Evolutionary conservation across 352 stramenopile genomes (phyloP), one percentile per base, ranked within the genome.

Genomic region (Plasmopara halstedii): DNA sequence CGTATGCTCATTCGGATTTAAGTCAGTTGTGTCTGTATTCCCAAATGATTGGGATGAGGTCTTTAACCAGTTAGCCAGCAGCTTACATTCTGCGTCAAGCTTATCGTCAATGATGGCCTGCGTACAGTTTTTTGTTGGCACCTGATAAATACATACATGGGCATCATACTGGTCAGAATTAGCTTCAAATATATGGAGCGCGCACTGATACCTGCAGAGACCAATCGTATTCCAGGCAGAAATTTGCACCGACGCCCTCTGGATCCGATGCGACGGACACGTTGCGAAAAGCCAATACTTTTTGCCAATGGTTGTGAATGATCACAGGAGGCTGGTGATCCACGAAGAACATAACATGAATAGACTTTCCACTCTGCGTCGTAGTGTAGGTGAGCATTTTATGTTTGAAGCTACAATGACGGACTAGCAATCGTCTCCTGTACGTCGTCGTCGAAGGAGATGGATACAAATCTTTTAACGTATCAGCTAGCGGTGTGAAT

Each of bases 171-270:
- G n/a, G n/a, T n/a, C n/a, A n/a, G n/a, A n/a, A n/a, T n/a, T n/a
- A n/a, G n/a, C n/a, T n/a, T n/a, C n/a, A n/a, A n/a, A n/a, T n/a
- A n/a, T n/a, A n/a, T n/a, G n/a, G n/a, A n/a, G n/a, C n/a, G n/a
- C n/a, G n/a, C n/a, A n/a, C n/a, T n/a, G n/a, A n/a, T 57, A 67
- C 52, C 42, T 62, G 57, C 33, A 70, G 46, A 21, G 14, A 26
- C 81, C 81, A 92, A 43, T 92, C 81, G 43, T 88, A 92, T 40
- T 85, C 76, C 48, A 92, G 64, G 19, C 77, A 79, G 43, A 72
- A 70, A 0, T 73, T 44, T 5, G 62, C 61, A 10, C 67, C 74
- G 31, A 90, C 49, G 6, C 59, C 62, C 41, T 88, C 73, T 11
- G 75, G 70, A 21, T 69, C 64, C 14, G 68, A 75, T 23, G 55